Base-by-base conservation (phyloP, 2,329 filamentous ascomycete genomes). In the Talaromyces amestolkiae region DNA sequence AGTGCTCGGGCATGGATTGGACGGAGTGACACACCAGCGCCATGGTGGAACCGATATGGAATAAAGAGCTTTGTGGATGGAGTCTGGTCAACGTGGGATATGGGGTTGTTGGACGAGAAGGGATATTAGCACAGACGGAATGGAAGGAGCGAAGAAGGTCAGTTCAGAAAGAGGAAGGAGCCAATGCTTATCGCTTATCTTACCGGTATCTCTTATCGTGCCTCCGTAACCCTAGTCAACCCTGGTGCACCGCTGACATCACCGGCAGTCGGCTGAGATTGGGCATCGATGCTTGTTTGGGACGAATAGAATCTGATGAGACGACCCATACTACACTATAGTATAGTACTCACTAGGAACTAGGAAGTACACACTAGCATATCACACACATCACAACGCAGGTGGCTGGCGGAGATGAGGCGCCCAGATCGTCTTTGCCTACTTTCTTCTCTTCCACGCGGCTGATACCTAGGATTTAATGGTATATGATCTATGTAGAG, bases 271-370 rank as follows among this genome's bases (percentile, higher is more conserved):
- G 47, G 24, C 11, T 17, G 47, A 51, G 24, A 33, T 59, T 45
- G 56, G 56, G 56, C 56, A 59, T 59, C 56, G 56, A 59, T 59
- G 56, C 54, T 58, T 58, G 54, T 39, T 58, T 37, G 5, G 15
- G 39, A 41, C 39, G 27, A 31, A 31, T 31, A 31, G 27, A 31
- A 31, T 1, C 22, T 45, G 41, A 45, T 45, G 41, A 19, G 41
- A 45, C n/a, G 41, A 45, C 41, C 10, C 41, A 22, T 22, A 22
- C 22, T 22, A 22, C 22, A 22, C 22, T 22, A 22, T 22, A 22
- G 22, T 22, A n/a, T n/a, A n/a, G n/a, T n/a, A n/a, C n/a, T n/a
- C n/a, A n/a, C n/a, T n/a, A 31, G 27, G 27, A 6, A 31, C 27
- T 31, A 31, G 3, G 39, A 17, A 17, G 39, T 4, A 41, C 15